A percentile compares a stretch with the other conserved stretches of the same genome.
These are phyloP conservation scores for Xylariales sp. DNA, from an alignment of 2,329 filamentous ascomycete species.

Conservation along the genomic window DNA sequence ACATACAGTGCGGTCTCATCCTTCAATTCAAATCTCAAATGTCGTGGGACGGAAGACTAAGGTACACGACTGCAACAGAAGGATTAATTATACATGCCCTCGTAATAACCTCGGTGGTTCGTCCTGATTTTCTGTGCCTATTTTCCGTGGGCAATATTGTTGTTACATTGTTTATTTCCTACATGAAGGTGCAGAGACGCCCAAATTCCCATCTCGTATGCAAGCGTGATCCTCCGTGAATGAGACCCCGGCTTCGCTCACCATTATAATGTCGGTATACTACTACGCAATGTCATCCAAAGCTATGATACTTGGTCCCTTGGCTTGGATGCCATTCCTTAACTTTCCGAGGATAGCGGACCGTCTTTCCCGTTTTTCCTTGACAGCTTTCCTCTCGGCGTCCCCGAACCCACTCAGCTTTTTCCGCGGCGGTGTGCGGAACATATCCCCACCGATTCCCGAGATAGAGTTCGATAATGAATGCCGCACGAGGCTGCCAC, in stretches of 20 bases:
- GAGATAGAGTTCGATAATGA: constrained; percentile 57
- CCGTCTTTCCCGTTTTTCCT: constrained; percentile 64
- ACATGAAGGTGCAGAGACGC: constrained; percentile 8
- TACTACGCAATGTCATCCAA: constrained; percentile 61
- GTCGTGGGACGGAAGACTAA: neutral
- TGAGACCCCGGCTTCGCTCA: neutral
- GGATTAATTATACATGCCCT: neutral
- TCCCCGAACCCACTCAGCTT: constrained; percentile 71
- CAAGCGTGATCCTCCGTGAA: neutral
- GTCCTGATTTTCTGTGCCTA: neutral
- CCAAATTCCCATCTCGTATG: neutral
- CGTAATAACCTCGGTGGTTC: neutral
- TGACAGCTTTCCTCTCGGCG: constrained; percentile 68
- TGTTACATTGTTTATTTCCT: constrained; percentile 21
- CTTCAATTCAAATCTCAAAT: neutral
- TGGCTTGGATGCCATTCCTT: constrained; percentile 60
- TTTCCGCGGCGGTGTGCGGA: constrained; percentile 64
- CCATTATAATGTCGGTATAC: neutral
- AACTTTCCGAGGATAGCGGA: constrained; percentile 65
- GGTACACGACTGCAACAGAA: neutral
- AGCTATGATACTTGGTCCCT: constrained; percentile 62
- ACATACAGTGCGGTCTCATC: neutral
- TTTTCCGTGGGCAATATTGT: constrained; percentile 1
- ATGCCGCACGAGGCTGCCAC: constrained; percentile 54
- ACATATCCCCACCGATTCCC: constrained; percentile 47